Percentiles rank a stretch among this genome's conserved stretches.
These are phyloP conservation scores for Euclidium syriacum DNA, from an alignment of 345 rosid species.

Conservation along the genomic window DNA sequence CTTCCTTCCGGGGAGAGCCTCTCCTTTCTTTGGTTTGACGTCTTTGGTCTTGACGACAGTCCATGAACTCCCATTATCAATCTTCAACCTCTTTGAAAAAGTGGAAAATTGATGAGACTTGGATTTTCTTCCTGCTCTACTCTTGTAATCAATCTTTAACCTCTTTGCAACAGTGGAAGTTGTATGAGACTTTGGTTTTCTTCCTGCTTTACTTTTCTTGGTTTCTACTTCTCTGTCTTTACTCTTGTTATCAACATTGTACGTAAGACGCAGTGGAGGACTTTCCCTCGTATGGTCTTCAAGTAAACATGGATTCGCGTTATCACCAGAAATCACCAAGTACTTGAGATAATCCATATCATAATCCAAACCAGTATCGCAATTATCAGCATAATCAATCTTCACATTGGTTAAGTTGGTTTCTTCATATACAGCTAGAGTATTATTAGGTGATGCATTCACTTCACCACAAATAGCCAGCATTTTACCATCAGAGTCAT, in stretches of 20 bases:
- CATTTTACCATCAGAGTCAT: neutral
- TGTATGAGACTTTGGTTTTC: neutral
- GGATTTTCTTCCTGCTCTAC: neutral
- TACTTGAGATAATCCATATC: slow-evolving; percentile 14
- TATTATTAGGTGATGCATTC: slow-evolving; percentile 15
- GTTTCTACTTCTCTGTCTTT: neutral
- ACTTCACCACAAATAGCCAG: slow-evolving; percentile 7
- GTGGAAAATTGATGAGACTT: neutral
- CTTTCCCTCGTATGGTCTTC: slow-evolving; percentile 19
- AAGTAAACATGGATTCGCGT: slow-evolving; percentile 8
- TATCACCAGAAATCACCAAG: neutral
- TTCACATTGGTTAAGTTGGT: neutral
- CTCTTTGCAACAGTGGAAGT: neutral
- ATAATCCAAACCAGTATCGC: neutral
- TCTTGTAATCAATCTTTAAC: slow-evolving; percentile 10
- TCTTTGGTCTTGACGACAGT: neutral
- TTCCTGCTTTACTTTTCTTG: neutral
- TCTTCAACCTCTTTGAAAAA: slow-evolving; percentile 16
- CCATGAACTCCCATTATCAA: neutral
- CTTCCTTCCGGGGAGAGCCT: slow-evolving; percentile 1
- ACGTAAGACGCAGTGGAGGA: neutral
- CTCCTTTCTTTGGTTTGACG: neutral
- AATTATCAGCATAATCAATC: slow-evolving; percentile 6
- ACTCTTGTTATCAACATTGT: neutral
- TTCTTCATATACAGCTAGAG: neutral